Evolutionary conservation across 108 stramenopile species (phyloP).

Genomic region (Fragilariopsis cylindrus): DNA sequence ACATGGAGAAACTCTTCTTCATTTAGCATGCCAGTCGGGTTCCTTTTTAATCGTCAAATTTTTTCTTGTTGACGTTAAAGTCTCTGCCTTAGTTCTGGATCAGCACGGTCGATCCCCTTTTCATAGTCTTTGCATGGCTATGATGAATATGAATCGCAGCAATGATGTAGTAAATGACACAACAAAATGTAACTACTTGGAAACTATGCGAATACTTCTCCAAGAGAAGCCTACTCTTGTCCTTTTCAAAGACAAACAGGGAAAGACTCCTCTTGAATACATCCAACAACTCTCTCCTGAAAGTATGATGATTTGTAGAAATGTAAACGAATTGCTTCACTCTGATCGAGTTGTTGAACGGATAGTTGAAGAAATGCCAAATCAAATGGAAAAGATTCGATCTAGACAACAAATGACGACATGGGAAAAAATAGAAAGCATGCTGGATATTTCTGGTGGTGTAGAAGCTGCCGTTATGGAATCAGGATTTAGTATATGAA

Average conservation of each 20-base stretch:
- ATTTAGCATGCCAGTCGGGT: conserved; percentile 61
- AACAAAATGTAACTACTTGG: conserved; percentile 3
- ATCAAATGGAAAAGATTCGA: not conserved
- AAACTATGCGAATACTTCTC: conserved; percentile 3
- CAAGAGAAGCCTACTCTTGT: not conserved
- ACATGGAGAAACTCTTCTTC: conserved; percentile 68
- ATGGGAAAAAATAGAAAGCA: not conserved
- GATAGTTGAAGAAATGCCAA: conserved; percentile 1
- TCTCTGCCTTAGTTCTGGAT: conserved; percentile 16
- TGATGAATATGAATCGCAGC: not conserved
- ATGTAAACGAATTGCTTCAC: conserved; percentile 9
- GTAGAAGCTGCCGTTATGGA: conserved; percentile 11
- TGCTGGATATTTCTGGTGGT: conserved; percentile 10
- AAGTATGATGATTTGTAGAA: not conserved
- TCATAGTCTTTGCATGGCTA: conserved; percentile 13
- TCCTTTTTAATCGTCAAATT: conserved; percentile 34
- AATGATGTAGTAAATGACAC: not conserved
- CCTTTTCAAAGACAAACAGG: conserved; percentile 8
- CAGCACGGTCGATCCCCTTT: conserved; percentile 5
- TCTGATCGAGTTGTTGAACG: not conserved
- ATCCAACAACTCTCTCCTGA: not conserved
- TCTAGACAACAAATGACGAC: not conserved
- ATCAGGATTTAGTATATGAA: conserved; percentile 3
- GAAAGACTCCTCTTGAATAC: conserved; percentile 10
- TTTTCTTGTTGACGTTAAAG: conserved; percentile 41